Conservation (phyloP, 495 filamentous ascomycete genomes). For the Tuber melanosporum region DNA sequence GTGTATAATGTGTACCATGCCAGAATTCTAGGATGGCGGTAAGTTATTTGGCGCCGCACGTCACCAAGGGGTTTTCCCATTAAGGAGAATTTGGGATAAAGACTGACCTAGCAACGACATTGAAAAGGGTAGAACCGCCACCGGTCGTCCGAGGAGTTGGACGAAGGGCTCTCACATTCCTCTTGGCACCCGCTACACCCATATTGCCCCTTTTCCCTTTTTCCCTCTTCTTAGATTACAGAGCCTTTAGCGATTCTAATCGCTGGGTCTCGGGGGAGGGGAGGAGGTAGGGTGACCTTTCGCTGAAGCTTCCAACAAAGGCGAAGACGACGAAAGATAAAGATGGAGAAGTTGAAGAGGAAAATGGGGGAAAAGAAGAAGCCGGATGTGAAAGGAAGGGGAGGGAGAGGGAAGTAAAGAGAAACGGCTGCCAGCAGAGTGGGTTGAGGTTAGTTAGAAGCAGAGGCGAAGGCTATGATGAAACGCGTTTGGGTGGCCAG, state of each 20-base stretch:
- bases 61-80: background rate
- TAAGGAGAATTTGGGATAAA: conserved; percentile 9
- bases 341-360: conserved; percentile 10
- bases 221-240: background rate
- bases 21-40: conserved; percentile 52
- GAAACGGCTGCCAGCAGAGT: conserved; percentile 22
- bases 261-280: background rate
- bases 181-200: conserved; percentile 38
- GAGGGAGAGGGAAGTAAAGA: background rate
- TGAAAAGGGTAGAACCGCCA: conserved; percentile 50
- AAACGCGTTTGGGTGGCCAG: conserved; percentile 35
- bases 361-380: conserved; percentile 22
- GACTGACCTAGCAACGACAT: conserved; percentile 57
- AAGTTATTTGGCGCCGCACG: conserved; percentile 12
- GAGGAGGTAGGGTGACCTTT: background rate
- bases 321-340: background rate
- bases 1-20: conserved; percentile 83
- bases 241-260: background rate
- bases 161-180: conserved; percentile 40
- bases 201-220: conserved; percentile 10
- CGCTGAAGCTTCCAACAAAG: background rate
- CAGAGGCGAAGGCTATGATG: conserved; percentile 31
- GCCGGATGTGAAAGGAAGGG: conserved; percentile 7
- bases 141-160: conserved; percentile 29
- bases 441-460: conserved; percentile 14